A percentile compares a stretch with the other conserved stretches of the same genome.
Evolutionary conservation across 345 rosid genomes (phyloP).

Genomic region (Passiflora organensis): DNA sequence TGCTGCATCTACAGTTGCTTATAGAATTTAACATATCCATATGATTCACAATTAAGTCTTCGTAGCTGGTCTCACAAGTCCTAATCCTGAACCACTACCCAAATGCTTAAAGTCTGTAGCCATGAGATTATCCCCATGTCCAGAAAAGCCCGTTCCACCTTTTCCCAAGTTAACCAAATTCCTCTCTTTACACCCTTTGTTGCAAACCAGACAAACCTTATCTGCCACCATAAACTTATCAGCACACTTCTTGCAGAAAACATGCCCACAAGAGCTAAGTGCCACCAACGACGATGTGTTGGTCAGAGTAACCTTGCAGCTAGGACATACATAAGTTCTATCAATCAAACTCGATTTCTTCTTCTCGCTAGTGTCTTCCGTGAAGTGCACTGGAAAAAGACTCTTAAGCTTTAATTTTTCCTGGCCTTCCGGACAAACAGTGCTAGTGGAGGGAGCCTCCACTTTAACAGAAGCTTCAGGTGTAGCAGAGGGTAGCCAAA

Average conservation of each 20-base stretch:
- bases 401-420: conserved; percentile 83
- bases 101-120: conserved; percentile 90
- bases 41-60: conserved; percentile 9
- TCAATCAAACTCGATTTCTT: conserved; percentile 51
- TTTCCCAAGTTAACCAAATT: conserved; percentile 68
- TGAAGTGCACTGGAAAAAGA: conserved; percentile 65
- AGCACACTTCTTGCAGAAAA: conserved; percentile 93
- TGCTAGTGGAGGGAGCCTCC: conserved; percentile 57
- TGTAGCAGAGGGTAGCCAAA: conserved; percentile 99
- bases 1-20: too few species aligned
- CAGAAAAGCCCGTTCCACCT: conserved; percentile 93
- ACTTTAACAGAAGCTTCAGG: conserved; percentile 81
- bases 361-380: conserved; percentile 65
- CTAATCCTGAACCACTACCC: conserved; percentile 93
- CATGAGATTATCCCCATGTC: conserved; percentile 72
- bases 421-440: conserved; percentile 82
- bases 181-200: conserved; percentile 65
- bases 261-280: conserved; percentile 87
- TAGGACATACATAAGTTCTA: conserved; percentile 72
- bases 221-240: conserved; percentile 66
- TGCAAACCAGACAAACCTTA: conserved; percentile 80
- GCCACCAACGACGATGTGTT: conserved; percentile 70
- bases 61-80: conserved; percentile 64
- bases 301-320: conserved; percentile 92
- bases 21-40: too few species aligned